Percentiles rank a stretch among this genome's conserved stretches.
phyloP scores from a whole-genome alignment of 116 monocot genomes.

The Cymodocea nodosa region DNA sequence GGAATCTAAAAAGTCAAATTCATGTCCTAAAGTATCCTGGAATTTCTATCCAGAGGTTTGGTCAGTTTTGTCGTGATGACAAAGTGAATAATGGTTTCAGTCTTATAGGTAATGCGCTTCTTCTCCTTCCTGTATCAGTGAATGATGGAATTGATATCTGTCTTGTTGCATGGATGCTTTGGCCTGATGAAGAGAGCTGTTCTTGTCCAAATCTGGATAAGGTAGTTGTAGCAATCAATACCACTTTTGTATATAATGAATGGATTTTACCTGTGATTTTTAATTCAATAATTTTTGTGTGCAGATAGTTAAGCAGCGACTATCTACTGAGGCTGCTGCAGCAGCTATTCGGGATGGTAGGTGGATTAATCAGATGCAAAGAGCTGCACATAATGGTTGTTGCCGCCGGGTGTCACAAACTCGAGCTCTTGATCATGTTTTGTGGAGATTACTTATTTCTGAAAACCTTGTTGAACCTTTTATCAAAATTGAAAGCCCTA shows the following conservation, averaged over 20 bases:
- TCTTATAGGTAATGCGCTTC: constrained; percentile 48
- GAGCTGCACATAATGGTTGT: constrained; percentile 92
- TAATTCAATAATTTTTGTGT: background rate
- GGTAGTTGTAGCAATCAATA: constrained; percentile 19
- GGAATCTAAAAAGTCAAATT: constrained; percentile 88
- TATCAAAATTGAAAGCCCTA: constrained; percentile 57
- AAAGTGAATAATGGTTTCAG: constrained; percentile 23
- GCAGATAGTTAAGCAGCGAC: constrained; percentile 65
- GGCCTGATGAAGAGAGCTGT: constrained; percentile 98
- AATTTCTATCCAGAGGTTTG: constrained; percentile 59
- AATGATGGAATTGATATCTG: constrained; percentile 60
- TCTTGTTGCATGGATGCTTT: constrained; percentile 75
- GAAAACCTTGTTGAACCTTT: constrained; percentile 57
- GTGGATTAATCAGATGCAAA: constrained; percentile 96
- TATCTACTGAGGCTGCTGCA: constrained; percentile 60
- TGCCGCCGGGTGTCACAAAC: constrained; percentile 74
- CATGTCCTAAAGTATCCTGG: constrained; percentile 58
- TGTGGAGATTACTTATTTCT: constrained; percentile 66
- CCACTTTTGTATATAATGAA: background rate
- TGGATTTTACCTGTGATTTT: background rate
- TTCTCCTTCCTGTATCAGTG: constrained; percentile 38
- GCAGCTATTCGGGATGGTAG: constrained; percentile 73
- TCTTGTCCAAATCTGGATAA: constrained; percentile 72
- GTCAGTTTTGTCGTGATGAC: constrained; percentile 18
- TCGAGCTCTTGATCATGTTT: constrained; percentile 58